Evolutionary conservation across 2,329 filamentous ascomycete species (phyloP).

Genomic region (Cordyceps cateniannulata): DNA sequence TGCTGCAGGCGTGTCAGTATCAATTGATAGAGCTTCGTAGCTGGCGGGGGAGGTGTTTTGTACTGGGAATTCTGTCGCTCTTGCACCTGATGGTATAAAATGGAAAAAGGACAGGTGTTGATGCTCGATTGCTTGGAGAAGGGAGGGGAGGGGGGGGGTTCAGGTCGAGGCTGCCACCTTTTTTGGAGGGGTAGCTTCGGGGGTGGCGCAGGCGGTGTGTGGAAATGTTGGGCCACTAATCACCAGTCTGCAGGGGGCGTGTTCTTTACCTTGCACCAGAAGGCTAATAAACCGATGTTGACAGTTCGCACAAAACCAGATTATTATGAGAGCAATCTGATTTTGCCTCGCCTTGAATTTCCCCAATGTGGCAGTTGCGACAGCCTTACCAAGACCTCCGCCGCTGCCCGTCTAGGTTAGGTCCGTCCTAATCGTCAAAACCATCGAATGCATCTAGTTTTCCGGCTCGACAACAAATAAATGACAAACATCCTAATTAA

Average conservation of each 20-base stretch:
- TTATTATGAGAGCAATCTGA: too few relatives aligned
- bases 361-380: constrained; percentile 44
- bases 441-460: neutral
- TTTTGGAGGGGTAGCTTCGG: neutral
- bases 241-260: too few relatives aligned
- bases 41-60: neutral
- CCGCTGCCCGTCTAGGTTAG: neutral
- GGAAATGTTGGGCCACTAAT: neutral
- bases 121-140: neutral
- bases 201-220: neutral
- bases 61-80: neutral
- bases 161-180: neutral
- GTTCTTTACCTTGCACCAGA: too few relatives aligned
- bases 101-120: neutral
- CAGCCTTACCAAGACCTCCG: constrained; percentile 38
- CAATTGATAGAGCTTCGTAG: neutral
- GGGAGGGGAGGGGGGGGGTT: neutral
- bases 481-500: too few relatives aligned
- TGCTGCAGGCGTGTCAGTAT: neutral
- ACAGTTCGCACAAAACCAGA: too few relatives aligned
- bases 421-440: neutral
- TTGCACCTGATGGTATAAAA: neutral
- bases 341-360: constrained; percentile 44
- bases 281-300: too few relatives aligned
- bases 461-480: too few relatives aligned